phyloP scores from a whole-genome alignment of 768 basidiomycete species.

The Russula ochroleuca region DNA sequence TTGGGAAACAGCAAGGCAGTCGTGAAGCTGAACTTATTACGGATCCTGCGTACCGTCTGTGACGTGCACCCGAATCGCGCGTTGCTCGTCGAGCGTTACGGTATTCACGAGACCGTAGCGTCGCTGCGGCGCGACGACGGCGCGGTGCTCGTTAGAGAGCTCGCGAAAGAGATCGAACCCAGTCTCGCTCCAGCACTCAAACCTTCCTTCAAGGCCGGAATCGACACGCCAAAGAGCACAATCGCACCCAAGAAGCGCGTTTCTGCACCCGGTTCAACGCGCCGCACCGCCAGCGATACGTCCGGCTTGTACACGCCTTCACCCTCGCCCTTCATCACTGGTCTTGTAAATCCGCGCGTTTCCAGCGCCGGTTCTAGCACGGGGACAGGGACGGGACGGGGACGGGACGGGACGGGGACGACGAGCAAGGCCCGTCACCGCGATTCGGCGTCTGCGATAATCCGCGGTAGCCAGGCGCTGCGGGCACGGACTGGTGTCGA shows the following conservation, averaged over 20 bases:
- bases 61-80: slow-evolving; percentile 86
- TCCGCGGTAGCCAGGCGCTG: slow-evolving; percentile 44
- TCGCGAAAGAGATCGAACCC: slow-evolving; percentile 82
- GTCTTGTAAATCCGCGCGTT: slow-evolving; percentile 31
- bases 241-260: slow-evolving; percentile 56
- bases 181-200: slow-evolving; percentile 67
- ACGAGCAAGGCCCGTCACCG: slow-evolving; percentile 31
- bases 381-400: neutral
- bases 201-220: slow-evolving; percentile 41
- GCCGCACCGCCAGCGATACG: slow-evolving; percentile 70
- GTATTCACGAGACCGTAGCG: slow-evolving; percentile 74
- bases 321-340: slow-evolving; percentile 28
- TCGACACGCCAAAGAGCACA: slow-evolving; percentile 32
- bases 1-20: slow-evolving; percentile 77
- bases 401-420: too few relatives aligned
- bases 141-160: slow-evolving; percentile 85
- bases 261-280: slow-evolving; percentile 29
- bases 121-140: slow-evolving; percentile 79
- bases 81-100: slow-evolving; percentile 77
- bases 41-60: slow-evolving; percentile 78
- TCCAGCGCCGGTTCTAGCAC: slow-evolving; percentile 36
- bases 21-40: slow-evolving; percentile 83
- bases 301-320: slow-evolving; percentile 36
- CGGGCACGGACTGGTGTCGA: slow-evolving; percentile 22
- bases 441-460: slow-evolving; percentile 62